Evolutionary conservation across 2,329 filamentous ascomycete genomes (phyloP).

Genomic region (Cordyceps cicadae): DNA sequence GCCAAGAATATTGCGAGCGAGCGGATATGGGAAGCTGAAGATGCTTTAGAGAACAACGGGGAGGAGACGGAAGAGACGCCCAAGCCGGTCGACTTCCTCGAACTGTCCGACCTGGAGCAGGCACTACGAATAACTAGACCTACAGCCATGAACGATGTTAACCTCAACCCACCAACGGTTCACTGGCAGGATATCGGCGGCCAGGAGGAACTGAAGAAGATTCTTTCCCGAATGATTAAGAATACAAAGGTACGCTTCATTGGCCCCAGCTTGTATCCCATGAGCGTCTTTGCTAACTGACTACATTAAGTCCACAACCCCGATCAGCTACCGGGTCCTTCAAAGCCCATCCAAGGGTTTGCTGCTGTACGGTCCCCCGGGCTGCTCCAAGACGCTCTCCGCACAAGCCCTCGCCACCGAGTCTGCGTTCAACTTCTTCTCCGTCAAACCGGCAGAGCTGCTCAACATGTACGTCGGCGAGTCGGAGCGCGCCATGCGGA

Average conservation of each 20-base stretch:
- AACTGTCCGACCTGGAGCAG: slow-evolving; percentile 47
- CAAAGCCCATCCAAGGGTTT: slow-evolving; percentile 67
- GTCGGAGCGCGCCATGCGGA: slow-evolving; percentile 76
- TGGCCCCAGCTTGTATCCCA: background rate
- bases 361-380: slow-evolving; percentile 83
- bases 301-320: slow-evolving; percentile 21
- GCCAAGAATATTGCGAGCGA: slow-evolving; percentile 22
- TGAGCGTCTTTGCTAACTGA: slow-evolving; percentile 10
- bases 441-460: slow-evolving; percentile 87
- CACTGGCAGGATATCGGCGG: slow-evolving; percentile 85
- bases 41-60: background rate
- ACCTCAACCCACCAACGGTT: slow-evolving; percentile 78
- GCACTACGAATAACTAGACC: slow-evolving; percentile 66
- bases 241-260: slow-evolving; percentile 25
- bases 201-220: slow-evolving; percentile 64
- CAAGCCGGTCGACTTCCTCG: slow-evolving; percentile 20
- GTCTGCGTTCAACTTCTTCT: slow-evolving; percentile 85
- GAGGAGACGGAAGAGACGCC: slow-evolving; percentile 9
- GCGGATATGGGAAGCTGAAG: slow-evolving; percentile 14
- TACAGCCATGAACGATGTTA: slow-evolving; percentile 81
- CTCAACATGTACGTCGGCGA: slow-evolving; percentile 97
- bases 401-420: slow-evolving; percentile 89
- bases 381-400: slow-evolving; percentile 88
- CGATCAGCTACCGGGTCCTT: slow-evolving; percentile 28
- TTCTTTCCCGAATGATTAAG: slow-evolving; percentile 44